Evolutionary conservation across 2,329 filamentous ascomycete species (phyloP), one percentile per base, ranked within the genome.

Genomic region (Mollisia scopiformis): DNA sequence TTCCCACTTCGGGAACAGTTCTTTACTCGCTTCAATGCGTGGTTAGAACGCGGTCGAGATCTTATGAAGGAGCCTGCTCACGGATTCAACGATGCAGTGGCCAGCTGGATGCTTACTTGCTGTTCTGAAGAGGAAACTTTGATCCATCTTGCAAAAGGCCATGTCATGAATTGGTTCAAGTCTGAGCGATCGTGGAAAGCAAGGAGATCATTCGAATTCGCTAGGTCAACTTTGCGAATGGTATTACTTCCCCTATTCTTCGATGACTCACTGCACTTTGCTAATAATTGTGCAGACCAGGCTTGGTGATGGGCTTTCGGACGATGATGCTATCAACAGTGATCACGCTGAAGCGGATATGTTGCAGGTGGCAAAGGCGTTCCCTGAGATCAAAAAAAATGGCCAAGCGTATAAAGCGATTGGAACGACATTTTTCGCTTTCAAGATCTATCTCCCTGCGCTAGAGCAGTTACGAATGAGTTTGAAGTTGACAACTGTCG

Each of bases 121-220:
- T 21, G n/a, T n/a, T 28, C 53, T 8, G 39, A 55, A 28, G 49
- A 51, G 14, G 39, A 27, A 6, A 27, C n/a, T 13, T 8, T 55
- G 25, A 35, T 35, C 37, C 30, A 39, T 10, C 27, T 55, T 13
- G 53, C 53, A 27, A 33, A 43, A 50, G 55, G 30, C 3, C 55
- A 51, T 57, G 23, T 51, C 8, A 39, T 27, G 3, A 57, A 57
- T 51, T 57, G 55, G 55, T 41, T 41, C 31, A 19, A 21, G 5
- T 33, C 55, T n/a, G 2, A 39, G 21, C 6, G 47, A 35, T 43
- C 33, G 5, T 39, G 16, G 11, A 14, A 41, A 1, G 47, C 47
- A 10, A 39, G n/a, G n/a, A 31, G 5, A 27, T 39, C 55, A 14
- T 51, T 51, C 19, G 14, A 28, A 6, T 51, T 57, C 30, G 37